Evolutionary conservation across 2,329 filamentous ascomycete genomes (phyloP).

Genomic region (Aspergillus pseudotamarii): DNA sequence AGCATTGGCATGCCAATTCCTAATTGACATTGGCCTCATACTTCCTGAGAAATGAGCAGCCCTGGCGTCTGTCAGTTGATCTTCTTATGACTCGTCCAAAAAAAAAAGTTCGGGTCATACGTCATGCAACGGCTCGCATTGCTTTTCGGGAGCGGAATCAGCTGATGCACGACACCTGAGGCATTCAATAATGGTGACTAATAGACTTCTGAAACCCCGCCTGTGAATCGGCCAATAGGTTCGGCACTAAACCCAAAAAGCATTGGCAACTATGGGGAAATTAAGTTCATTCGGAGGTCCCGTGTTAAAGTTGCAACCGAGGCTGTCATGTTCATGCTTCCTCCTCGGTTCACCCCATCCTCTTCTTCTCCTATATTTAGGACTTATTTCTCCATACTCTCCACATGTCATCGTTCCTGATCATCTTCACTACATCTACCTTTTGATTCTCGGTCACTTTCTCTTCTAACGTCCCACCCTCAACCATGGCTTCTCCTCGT

Average conservation of each 20-base stretch:
- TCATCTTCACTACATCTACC: slow-evolving; percentile 4
- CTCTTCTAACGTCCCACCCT: slow-evolving; percentile 10
- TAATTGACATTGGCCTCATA: slow-evolving; percentile 13
- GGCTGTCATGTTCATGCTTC: slow-evolving; percentile 4
- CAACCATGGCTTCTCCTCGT: slow-evolving; percentile 77
- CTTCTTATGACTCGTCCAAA: background rate
- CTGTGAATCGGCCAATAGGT: background rate
- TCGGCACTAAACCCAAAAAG: background rate
- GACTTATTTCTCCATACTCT: background rate
- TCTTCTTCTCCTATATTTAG: slow-evolving; percentile 6
- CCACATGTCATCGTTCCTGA: background rate
- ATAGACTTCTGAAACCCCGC: background rate
- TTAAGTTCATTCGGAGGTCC: background rate
- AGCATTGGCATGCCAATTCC: slow-evolving; percentile 19
- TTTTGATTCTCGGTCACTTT: slow-evolving; percentile 7
- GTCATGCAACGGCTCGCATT: background rate
- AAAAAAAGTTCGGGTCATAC: background rate
- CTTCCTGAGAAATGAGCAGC: background rate
- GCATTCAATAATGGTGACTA: background rate
- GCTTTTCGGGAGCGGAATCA: background rate
- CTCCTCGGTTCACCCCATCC: background rate
- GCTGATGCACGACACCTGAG: slow-evolving; percentile 2
- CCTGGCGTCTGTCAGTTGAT: background rate
- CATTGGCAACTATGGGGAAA: background rate
- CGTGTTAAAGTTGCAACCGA: slow-evolving; percentile 3